Conservation (phyloP, 148 eudicot genomes). For the Linanthus parryae region DNA sequence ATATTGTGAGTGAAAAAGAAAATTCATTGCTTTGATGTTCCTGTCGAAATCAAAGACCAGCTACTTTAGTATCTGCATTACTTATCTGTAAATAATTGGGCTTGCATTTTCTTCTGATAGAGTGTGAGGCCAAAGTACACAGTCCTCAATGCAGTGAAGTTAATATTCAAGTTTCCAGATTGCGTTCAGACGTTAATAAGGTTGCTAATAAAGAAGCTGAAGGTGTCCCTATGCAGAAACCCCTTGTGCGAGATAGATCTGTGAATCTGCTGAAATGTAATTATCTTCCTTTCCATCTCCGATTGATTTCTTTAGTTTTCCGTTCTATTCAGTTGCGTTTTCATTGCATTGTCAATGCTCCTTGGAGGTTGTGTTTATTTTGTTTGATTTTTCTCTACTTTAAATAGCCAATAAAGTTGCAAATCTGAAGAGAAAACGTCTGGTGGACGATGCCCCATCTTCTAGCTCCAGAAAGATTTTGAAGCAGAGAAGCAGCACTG, state of each 20-base stretch:
- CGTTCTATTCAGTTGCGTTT: background rate
- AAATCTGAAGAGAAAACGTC: slow-evolving; percentile 54
- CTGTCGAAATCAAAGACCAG: background rate
- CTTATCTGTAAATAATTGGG: background rate
- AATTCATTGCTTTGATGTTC: no score
- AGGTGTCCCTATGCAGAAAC: slow-evolving; percentile 17
- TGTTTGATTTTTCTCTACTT: slow-evolving; percentile 2
- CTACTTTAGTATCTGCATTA: background rate
- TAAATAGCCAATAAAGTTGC: slow-evolving; percentile 33
- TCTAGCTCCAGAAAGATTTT: slow-evolving; percentile 27
- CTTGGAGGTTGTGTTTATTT: background rate
- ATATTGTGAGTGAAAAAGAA: no score
- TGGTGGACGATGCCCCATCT: slow-evolving; percentile 28
- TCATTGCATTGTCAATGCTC: no score
- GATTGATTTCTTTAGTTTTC: background rate
- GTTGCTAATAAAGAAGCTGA: slow-evolving; percentile 13
- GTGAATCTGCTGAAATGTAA: slow-evolving; percentile 30
- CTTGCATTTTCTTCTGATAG: slow-evolving; percentile 4
- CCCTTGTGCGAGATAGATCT: slow-evolving; percentile 9
- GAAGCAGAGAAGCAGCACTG: slow-evolving; percentile 28
- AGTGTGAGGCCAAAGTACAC: slow-evolving; percentile 12
- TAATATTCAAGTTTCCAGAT: slow-evolving; percentile 9
- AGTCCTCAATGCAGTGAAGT: slow-evolving; percentile 17
- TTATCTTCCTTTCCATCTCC: background rate
- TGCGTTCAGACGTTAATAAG: slow-evolving; percentile 21